Percentiles rank a stretch among this genome's conserved stretches.
Evolutionary conservation across 2,329 filamentous ascomycete species (phyloP).

Genomic region (Monosporascus cannonballus): DNA sequence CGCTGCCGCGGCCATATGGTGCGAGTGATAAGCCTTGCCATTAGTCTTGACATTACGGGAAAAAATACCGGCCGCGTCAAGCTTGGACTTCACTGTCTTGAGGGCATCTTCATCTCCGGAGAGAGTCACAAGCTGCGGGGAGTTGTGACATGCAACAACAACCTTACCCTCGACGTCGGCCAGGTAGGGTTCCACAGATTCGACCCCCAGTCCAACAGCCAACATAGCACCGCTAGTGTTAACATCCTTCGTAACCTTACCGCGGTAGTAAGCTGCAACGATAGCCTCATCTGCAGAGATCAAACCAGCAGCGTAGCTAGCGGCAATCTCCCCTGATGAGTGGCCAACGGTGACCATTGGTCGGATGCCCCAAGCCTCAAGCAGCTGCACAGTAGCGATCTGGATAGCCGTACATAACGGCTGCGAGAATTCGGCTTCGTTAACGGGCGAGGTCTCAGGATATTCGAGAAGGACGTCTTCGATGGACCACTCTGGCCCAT

Average conservation of each 20-base stretch:
- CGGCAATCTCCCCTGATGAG: conserved; percentile 32
- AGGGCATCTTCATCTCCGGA: conserved; percentile 4
- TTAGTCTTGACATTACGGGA: neutral
- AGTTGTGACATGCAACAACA: conserved; percentile 5
- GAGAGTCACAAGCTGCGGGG: conserved; percentile 2
- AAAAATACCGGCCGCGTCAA: conserved; percentile 3
- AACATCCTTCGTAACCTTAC: conserved; percentile 27
- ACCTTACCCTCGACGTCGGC: neutral
- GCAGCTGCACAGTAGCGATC: too few relatives aligned
- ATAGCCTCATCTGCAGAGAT: conserved; percentile 34
- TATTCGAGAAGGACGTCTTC: neutral
- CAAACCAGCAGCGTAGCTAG: conserved; percentile 36
- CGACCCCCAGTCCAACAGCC: conserved; percentile 6
- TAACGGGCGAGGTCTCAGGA: too few relatives aligned
- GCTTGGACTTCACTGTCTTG: neutral
- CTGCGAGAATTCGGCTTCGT: too few relatives aligned
- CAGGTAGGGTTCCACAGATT: conserved; percentile 2
- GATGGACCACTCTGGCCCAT: conserved; percentile 7
- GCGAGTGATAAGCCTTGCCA: conserved; percentile 6
- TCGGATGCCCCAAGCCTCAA: neutral
- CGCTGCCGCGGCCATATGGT: conserved; percentile 4
- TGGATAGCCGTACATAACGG: too few relatives aligned
- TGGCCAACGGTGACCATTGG: conserved; percentile 22
- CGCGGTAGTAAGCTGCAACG: conserved; percentile 36
- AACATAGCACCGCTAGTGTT: conserved; percentile 24